A percentile compares a stretch with the other conserved stretches of the same genome.
Evolutionary conservation across 495 filamentous ascomycete species (phyloP).

Genomic region (Neurospora sp.): DNA sequence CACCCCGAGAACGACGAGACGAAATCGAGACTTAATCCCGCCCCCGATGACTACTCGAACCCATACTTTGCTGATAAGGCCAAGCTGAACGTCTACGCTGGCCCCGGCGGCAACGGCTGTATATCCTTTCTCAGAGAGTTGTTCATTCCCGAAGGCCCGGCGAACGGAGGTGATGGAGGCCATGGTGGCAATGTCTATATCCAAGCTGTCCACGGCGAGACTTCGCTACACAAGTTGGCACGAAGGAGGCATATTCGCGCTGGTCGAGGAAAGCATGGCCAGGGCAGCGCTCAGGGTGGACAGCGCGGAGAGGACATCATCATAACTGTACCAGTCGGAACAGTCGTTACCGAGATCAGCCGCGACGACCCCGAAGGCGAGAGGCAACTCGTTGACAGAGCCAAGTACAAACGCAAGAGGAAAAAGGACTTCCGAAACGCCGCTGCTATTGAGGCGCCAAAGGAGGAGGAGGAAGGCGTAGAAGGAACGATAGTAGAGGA

Average conservation of each 20-base stretch:
- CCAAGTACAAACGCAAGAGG: slow-evolving; percentile 9
- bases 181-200: slow-evolving; percentile 88
- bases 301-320: slow-evolving; percentile 77
- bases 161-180: slow-evolving; percentile 95
- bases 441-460: slow-evolving; percentile 14
- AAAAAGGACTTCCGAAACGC: slow-evolving; percentile 21
- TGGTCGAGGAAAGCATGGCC: slow-evolving; percentile 70
- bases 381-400: slow-evolving; percentile 28
- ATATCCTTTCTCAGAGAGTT: slow-evolving; percentile 88
- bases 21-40: slow-evolving; percentile 58
- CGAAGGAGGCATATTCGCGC: slow-evolving; percentile 68
- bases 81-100: slow-evolving; percentile 61
- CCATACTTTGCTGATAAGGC: slow-evolving; percentile 84
- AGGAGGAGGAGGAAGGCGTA: slow-evolving; percentile 19
- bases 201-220: slow-evolving; percentile 83
- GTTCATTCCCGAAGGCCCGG: slow-evolving; percentile 74
- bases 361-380: slow-evolving; percentile 68
- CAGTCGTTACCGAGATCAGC: slow-evolving; percentile 72
- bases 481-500: background rate
- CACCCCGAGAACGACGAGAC: slow-evolving; percentile 17
- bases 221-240: slow-evolving; percentile 83
- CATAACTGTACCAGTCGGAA: slow-evolving; percentile 86
- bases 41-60: slow-evolving; percentile 69
- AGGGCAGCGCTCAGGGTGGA: slow-evolving; percentile 72
- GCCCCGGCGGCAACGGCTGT: slow-evolving; percentile 80